These are phyloP conservation scores for Alternaria ethzedia DNA, from an alignment of 2,329 filamentous ascomycete genomes.

Conservation along the genomic window DNA sequence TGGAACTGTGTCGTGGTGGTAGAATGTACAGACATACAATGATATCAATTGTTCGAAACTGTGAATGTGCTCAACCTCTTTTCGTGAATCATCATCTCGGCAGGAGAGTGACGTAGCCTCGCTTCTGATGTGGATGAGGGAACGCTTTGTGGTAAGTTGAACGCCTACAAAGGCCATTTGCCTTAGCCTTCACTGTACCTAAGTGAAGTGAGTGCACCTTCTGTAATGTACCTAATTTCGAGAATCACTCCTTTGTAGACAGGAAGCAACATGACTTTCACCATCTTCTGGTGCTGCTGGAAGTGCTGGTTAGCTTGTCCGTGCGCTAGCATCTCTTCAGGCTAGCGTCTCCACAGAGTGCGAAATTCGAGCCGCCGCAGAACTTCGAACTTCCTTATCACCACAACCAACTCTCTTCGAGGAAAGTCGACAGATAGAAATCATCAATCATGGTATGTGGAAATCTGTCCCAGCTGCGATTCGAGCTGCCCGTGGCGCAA, in stretches of 20 bases:
- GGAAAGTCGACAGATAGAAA: conserved; percentile 52
- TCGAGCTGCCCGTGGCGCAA: not conserved
- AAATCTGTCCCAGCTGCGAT: not conserved
- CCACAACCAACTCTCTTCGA: conserved; percentile 51
- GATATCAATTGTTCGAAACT: conserved; percentile 13
- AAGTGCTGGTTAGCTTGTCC: not conserved
- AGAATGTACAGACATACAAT: conserved; percentile 25
- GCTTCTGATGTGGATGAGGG: not conserved
- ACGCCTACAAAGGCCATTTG: not conserved
- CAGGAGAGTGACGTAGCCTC: not conserved
- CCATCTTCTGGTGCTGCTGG: not conserved
- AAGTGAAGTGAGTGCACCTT: not conserved
- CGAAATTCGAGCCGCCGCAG: conserved; percentile 23
- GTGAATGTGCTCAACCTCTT: not conserved
- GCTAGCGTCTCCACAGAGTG: conserved; percentile 14
- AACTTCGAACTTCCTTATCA: conserved; percentile 26
- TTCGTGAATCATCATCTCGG: not conserved
- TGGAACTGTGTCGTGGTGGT: conserved; percentile 7
- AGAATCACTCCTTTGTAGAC: not conserved
- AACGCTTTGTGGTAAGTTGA: not conserved
- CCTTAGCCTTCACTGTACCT: not conserved
- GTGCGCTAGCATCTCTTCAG: conserved; percentile 3
- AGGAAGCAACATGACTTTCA: not conserved
- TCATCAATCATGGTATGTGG: conserved; percentile 50
- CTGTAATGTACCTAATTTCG: not conserved